Percentiles rank a stretch among this genome's conserved stretches.
These are phyloP conservation scores for Lactarius evosmus DNA, from an alignment of 768 basidiomycete genomes.

Conservation along the genomic window DNA sequence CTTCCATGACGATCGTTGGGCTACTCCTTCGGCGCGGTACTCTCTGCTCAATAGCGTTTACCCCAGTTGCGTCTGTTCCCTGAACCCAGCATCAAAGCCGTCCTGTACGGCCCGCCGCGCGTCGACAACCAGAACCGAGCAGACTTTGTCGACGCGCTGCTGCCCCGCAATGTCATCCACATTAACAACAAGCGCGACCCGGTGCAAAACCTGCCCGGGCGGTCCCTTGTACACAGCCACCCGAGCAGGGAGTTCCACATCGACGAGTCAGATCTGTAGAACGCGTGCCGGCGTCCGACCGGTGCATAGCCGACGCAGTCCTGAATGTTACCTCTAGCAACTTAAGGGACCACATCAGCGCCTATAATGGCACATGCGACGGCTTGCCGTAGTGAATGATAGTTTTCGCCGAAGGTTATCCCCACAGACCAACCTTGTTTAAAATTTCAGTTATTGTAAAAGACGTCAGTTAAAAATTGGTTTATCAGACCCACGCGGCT, in stretches of 20 bases:
- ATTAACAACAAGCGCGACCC: constrained; percentile 41
- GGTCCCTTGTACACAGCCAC: constrained; percentile 48
- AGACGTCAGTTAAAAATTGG: too few species aligned
- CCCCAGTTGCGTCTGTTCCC: constrained; percentile 30
- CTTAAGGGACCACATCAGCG: neutral
- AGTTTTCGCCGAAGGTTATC: too few species aligned
- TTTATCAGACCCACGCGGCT: too few species aligned
- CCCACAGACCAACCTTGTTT: too few species aligned
- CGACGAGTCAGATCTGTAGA: constrained; percentile 37
- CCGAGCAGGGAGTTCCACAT: constrained; percentile 57
- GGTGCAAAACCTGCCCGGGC: constrained; percentile 56
- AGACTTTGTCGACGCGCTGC: constrained; percentile 26
- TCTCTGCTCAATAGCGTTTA: constrained; percentile 33
- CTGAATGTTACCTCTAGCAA: neutral
- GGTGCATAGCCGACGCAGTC: constrained; percentile 3
- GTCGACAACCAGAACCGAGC: constrained; percentile 43
- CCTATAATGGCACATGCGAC: constrained; percentile 2
- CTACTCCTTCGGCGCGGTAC: constrained; percentile 35
- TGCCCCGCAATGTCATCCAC: constrained; percentile 29
- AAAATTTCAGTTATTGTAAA: too few species aligned
- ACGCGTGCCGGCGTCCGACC: constrained; percentile 36
- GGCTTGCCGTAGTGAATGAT: too few species aligned
- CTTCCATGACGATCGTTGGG: constrained; percentile 42
- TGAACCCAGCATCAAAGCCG: constrained; percentile 37
- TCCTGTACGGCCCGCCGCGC: constrained; percentile 48